Evolutionary conservation across 352 stramenopile genomes (phyloP), one percentile per base, ranked within the genome.

Genomic region (Phytophthora pisi): DNA sequence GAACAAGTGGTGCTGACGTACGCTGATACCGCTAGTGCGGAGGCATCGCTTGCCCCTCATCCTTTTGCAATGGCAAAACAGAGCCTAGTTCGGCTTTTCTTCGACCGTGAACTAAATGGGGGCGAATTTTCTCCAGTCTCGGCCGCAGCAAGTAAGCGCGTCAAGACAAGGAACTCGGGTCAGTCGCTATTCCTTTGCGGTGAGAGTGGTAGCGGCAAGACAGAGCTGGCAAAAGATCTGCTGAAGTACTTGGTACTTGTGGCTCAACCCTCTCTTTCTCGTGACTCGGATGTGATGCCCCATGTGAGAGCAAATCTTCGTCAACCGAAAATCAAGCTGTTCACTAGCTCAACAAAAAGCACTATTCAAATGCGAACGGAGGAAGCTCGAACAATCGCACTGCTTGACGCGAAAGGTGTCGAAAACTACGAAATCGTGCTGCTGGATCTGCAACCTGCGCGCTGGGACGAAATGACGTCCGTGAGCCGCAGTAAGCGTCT

Each of bases 301-400:
- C 20, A 47, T 47, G 18, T 15, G 5, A 63, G 30, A 10, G 3
- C 16, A 18, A 53, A 1, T 9, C 57, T 30, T 26, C 59, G 62
- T 28, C 70, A 67, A 5, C 68, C 68, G 13, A 81, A 75, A 50
- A 69, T 94, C 16, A 78, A 90, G 50, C 51, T 94, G 11, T 94
- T 89, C 38, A 94, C 84, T 9, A 94, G 86, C 55, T 94, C 86
- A 0, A 94, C 86, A 18, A 94, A 92, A 70, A 94, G 86, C 61
- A 94, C 86, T 3, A 76, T 90, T 24, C 84, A 91, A 57, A 94
- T 94, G 86, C 79, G 86, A n/a, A 85, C 78, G 15, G 86, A 94
- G 31, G 86, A 94, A 52, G 67, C 81, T 10, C 69, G 82, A 24
- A 90, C 84, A 9, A 82, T 92, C n/a, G 82, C 82, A n/a, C 53